Base-by-base conservation (phyloP, 139 green algal species). In the Chlorella sp. region DNA sequence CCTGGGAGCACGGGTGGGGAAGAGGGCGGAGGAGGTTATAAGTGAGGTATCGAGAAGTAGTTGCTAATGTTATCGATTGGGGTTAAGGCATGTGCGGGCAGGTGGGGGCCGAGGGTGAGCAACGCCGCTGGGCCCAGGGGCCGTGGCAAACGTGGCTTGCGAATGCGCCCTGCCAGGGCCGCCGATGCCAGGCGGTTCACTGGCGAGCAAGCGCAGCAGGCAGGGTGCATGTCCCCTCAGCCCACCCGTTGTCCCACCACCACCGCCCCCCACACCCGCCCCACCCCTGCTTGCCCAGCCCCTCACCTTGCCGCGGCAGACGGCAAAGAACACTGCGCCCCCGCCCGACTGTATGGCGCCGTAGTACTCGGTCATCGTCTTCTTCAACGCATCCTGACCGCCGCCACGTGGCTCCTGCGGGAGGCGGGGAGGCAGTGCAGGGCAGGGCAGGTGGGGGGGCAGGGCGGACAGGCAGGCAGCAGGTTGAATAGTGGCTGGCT, bases 301-400 rank as follows among this genome's bases (percentile, higher is more conserved):
- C 32, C 93, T 26, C 91, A 99, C 97, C 95, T 99, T 99, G 77
- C 98, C 98, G 5, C 97, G 90, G 93, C 96, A 99, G 24, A 99
- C 96, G 22, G 97, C 98, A 42, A 99, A 89, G 90, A 99, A 95
- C 15, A 99, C 71, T 18, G 86, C 97, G 0, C 98, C 97, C 16
- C 83, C 73, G 60, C 94, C 94, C 18, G 53, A 77, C 22, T 86
- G 32, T 16, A 99, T 92, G 7, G 93, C 93, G 0, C n/a, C 81
- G 69, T 98, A 98, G 92, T 97, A 99, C 0, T 92, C 36, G 24
- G 76, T 64, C 88, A 99, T 96, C 1, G 90, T 89, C 28, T 91
- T 79, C 21, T 98, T 95, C 88, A 99, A 96, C 16, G 77, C 92
- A 26, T 95, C 94, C 66, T 42, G 39, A 34, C 94, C 95, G 9